Evolutionary conservation across 1,284 basidiomycete genomes (phyloP).

Genomic region (Rhodotorula sp.): DNA sequence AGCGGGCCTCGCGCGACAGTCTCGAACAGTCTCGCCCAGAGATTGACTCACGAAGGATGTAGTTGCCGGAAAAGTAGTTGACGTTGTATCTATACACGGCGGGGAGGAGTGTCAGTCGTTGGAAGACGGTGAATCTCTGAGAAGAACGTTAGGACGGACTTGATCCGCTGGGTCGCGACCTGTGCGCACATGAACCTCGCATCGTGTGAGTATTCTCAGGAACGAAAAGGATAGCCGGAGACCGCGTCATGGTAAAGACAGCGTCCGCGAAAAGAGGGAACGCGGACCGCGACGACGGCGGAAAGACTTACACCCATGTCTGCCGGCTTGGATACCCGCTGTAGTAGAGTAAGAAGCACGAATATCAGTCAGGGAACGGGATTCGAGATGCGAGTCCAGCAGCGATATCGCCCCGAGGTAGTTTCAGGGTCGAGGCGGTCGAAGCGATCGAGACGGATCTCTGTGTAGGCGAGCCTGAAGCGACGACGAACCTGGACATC

Average conservation of each 20-base stretch:
- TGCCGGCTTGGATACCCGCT: constrained; percentile 33
- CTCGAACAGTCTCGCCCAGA: constrained; percentile 38
- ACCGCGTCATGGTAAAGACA: too few relatives aligned
- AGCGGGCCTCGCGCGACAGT: background rate
- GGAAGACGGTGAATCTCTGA: background rate
- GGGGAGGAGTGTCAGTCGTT: background rate
- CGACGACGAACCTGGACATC: constrained; percentile 45
- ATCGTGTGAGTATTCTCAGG: background rate
- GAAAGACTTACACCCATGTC: constrained; percentile 30
- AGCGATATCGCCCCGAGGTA: background rate
- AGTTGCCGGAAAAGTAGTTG: constrained; percentile 24
- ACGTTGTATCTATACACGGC: constrained; percentile 18
- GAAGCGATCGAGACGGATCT: too few relatives aligned
- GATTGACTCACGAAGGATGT: constrained; percentile 13
- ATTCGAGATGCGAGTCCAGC: background rate
- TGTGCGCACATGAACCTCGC: background rate
- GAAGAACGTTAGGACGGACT: constrained; percentile 1
- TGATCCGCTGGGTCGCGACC: constrained; percentile 22
- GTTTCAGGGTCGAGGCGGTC: too few relatives aligned
- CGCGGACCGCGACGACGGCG: too few relatives aligned
- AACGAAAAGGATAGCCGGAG: too few relatives aligned
- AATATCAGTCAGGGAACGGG: background rate
- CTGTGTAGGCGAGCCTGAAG: too few relatives aligned
- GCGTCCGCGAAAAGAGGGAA: too few relatives aligned
- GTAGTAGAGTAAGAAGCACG: background rate